A percentile compares a stretch with the other conserved stretches of the same genome.
Conservation (phyloP, 352 stramenopile species). For the Phytophthora sojae region DNA sequence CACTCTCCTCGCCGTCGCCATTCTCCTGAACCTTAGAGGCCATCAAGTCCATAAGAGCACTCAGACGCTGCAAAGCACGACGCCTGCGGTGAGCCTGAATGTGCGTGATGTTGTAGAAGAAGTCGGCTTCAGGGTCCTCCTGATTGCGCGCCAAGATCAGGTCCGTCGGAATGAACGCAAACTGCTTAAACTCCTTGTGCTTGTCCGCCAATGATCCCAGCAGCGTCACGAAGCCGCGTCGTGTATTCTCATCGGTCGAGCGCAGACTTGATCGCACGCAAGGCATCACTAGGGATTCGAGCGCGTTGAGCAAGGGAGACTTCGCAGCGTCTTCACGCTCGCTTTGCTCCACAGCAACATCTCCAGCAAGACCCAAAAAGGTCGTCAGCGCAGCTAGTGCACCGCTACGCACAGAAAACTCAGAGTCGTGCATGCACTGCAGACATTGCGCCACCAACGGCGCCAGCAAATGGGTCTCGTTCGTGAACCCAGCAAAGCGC, state of each 20-base stretch:
- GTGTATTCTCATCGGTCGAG: constrained; percentile 74
- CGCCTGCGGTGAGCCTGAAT: constrained; percentile 97
- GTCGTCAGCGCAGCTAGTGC: constrained; percentile 68
- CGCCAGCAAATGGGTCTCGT: constrained; percentile 76
- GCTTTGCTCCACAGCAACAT: constrained; percentile 33
- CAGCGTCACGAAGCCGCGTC: constrained; percentile 88
- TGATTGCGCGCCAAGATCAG: constrained; percentile 74
- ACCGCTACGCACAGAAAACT: constrained; percentile 86
- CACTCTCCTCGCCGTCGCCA: constrained; percentile 28
- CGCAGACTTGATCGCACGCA: constrained; percentile 86
- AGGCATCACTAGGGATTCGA: constrained; percentile 91
- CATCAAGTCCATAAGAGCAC: constrained; percentile 88
- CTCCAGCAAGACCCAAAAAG: constrained; percentile 57
- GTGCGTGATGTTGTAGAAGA: constrained; percentile 99
- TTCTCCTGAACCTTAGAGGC: constrained; percentile 40
- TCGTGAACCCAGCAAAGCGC: constrained; percentile 66
- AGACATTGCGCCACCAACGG: constrained; percentile 82
- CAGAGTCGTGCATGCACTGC: constrained; percentile 83
- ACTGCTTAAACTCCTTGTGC: constrained; percentile 41
- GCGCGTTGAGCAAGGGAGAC: constrained; percentile 68
- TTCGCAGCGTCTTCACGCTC: constrained; percentile 33
- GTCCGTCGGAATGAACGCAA: constrained; percentile 75
- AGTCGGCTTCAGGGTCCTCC: constrained; percentile 95
- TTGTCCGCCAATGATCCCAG: constrained; percentile 74
- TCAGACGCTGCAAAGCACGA: constrained; percentile 92